phyloP scores from a whole-genome alignment of 208 protist species.

The Herpetomonas muscarum region DNA sequence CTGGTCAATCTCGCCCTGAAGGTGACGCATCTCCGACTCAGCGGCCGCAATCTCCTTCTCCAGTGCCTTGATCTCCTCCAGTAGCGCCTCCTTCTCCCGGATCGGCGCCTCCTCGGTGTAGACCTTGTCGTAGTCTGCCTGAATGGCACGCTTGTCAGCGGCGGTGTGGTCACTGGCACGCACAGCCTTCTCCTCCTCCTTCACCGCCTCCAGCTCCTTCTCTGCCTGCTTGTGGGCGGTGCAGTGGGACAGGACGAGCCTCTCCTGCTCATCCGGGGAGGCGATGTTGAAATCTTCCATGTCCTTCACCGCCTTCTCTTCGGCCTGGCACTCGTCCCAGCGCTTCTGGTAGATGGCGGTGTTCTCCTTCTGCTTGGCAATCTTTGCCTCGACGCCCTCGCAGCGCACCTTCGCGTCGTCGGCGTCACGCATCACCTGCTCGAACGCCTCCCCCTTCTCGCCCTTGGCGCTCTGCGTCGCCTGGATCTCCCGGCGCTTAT shows the following conservation, averaged over 20 bases:
- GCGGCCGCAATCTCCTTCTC: conserved; percentile 59
- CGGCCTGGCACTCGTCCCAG: conserved; percentile 24
- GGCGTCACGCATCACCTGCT: conserved; percentile 23
- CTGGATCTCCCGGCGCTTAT: conserved; percentile 38
- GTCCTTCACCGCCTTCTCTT: conserved; percentile 33
- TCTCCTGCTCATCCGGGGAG: conserved; percentile 42
- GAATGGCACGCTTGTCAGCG: conserved; percentile 18
- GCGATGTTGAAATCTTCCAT: conserved; percentile 58
- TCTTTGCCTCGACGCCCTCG: conserved; percentile 33
- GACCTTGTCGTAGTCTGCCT: conserved; percentile 50
- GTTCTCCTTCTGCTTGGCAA: conserved; percentile 30
- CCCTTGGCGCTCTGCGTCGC: conserved; percentile 22
- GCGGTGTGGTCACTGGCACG: conserved; percentile 13
- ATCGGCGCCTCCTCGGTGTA: conserved; percentile 21
- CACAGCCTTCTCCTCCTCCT: conserved; percentile 17
- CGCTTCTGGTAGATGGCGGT: conserved; percentile 20
- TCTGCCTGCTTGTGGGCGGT: conserved; percentile 17
- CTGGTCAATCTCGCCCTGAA: conserved; percentile 52
- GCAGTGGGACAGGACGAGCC: conserved; percentile 25
- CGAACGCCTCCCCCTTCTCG: conserved; percentile 13
- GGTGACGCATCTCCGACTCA: conserved; percentile 35
- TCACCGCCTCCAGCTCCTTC: conserved; percentile 16
- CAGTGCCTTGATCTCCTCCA: conserved; percentile 34
- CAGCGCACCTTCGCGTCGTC: conserved; percentile 43
- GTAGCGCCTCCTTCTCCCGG: conserved; percentile 40